Evolutionary conservation across 2,329 filamentous ascomycete species (phyloP), one percentile per base, ranked within the genome.

Genomic region (Alternaria alternata): DNA sequence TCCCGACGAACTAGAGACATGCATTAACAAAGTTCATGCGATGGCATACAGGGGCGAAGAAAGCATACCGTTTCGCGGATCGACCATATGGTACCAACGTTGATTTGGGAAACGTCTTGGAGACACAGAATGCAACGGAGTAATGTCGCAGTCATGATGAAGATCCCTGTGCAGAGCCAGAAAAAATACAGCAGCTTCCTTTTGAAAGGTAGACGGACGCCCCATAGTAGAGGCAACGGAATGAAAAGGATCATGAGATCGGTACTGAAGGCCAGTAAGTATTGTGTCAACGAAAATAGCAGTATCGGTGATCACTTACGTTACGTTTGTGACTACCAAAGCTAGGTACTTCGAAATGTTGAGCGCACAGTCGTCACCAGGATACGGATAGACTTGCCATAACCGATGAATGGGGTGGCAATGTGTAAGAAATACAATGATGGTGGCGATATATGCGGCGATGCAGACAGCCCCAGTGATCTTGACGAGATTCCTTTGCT

Each of bases 311-410:
- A 22, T 14, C n/a, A 51, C 54, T 28, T 22, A 62, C 56, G 42
- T 47, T 41, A 57, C 34, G 20, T 60, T 60, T 11, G 60, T 60
- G 12, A 60, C 57, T 22, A 56, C 57, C n/a, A 56, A 20, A 24
- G 51, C 57, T 12, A 60, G 4, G 22, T 63, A 63, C n/a, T 63
- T 63, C 8, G 59, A 62, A 16, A 59, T 62, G 20, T 62, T 55
- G 14, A 59, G 56, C 7, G 59, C 59, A 20, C 59, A 62, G 22
- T 59, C 59, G 26, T 62, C 54, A 16, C 59, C 54, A 1, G 59
- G 59, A 38, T 64, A 58, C 7, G 62, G 62, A 44, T 62, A 59
- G 20, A 62, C 51, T 38, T 62, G 59, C 62, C 62, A 64, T 9
- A 59, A 47, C n/a, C 51, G 54, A 46, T 49, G 34, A 11, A 62